These are phyloP conservation scores for Dichomitus squalens DNA, from an alignment of 1,284 basidiomycete species.

Conservation along the genomic window DNA sequence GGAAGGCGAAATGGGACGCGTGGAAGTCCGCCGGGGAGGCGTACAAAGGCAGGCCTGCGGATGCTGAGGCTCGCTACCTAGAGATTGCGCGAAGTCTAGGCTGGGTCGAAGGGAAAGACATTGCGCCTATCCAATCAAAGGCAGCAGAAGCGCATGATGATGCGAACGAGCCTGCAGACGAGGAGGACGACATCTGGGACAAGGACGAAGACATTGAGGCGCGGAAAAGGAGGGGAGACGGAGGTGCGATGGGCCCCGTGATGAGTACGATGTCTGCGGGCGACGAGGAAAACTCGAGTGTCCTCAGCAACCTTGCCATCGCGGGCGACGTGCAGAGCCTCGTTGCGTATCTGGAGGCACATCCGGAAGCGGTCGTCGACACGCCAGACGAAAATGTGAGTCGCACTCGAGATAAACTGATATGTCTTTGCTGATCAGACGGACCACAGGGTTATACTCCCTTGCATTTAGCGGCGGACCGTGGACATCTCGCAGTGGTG, in stretches of 20 bases:
- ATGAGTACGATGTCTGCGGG: slow-evolving; percentile 63
- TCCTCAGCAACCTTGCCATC: slow-evolving; percentile 69
- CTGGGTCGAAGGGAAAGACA: slow-evolving; percentile 52
- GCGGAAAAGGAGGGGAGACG: slow-evolving; percentile 29
- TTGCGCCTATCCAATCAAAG: slow-evolving; percentile 3
- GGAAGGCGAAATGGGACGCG: slow-evolving; percentile 88
- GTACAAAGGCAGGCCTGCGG: slow-evolving; percentile 44
- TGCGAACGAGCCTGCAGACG: slow-evolving; percentile 3
- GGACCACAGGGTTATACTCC: slow-evolving; percentile 78
- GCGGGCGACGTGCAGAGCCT: slow-evolving; percentile 55
- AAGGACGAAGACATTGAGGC: slow-evolving; percentile 16
- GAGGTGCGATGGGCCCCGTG: slow-evolving; percentile 56
- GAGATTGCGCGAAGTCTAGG: slow-evolving; percentile 70
- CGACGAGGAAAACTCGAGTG: slow-evolving; percentile 40
- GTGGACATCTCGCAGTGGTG: slow-evolving; percentile 66
- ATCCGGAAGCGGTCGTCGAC: slow-evolving; percentile 45
- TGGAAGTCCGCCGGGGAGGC: slow-evolving; percentile 63
- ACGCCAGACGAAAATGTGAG: slow-evolving; percentile 67
- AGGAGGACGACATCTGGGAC: slow-evolving; percentile 34
- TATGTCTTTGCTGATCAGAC: neutral
- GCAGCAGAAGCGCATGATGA: slow-evolving; percentile 6
- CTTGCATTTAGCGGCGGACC: slow-evolving; percentile 83
- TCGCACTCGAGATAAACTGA: slow-evolving; percentile 10
- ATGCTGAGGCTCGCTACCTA: slow-evolving; percentile 67
- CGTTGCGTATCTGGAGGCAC: slow-evolving; percentile 43